Evolutionary conservation across 2,329 filamentous ascomycete genomes (phyloP).

Genomic region (Penicillium sp.): DNA sequence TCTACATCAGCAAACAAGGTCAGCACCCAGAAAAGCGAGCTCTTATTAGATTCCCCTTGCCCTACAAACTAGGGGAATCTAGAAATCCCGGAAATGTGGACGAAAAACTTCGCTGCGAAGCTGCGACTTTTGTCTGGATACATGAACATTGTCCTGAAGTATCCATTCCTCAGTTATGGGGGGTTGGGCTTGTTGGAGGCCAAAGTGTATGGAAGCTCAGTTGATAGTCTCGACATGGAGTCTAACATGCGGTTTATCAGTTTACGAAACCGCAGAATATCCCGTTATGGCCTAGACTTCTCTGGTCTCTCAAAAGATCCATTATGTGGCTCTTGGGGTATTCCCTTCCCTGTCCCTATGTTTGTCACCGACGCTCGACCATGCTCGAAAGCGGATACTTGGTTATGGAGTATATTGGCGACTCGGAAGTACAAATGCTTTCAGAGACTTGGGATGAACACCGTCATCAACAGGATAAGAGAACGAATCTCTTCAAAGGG

Average conservation of each 20-base stretch:
- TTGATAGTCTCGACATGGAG: not conserved
- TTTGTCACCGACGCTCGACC: constrained; percentile 11
- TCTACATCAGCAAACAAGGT: constrained; percentile 12
- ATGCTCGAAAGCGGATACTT: constrained; percentile 26
- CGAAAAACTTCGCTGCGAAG: constrained; percentile 44
- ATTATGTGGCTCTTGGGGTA: constrained; percentile 21
- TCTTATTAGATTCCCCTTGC: constrained; percentile 26
- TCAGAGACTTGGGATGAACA: constrained; percentile 27
- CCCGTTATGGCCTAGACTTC: constrained; percentile 15
- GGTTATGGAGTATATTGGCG: constrained; percentile 30
- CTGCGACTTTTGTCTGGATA: constrained; percentile 42
- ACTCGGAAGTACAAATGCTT: constrained; percentile 25
- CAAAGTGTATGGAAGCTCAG: constrained; percentile 21
- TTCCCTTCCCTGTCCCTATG: constrained; percentile 23
- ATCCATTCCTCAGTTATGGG: constrained; percentile 26
- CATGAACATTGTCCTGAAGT: constrained; percentile 37
- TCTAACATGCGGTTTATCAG: constrained; percentile 5
- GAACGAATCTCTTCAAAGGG: not conserved
- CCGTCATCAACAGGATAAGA: constrained; percentile 13
- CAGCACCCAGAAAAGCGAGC: constrained; percentile 18
- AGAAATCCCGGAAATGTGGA: constrained; percentile 41
- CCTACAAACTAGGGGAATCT: constrained; percentile 36
- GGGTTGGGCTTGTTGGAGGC: constrained; percentile 33
- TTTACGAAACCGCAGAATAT: constrained; percentile 14
- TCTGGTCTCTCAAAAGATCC: constrained; percentile 21